phyloP scores from a whole-genome alignment of 306 rosid genomes.

The Citrullus amarus region DNA sequence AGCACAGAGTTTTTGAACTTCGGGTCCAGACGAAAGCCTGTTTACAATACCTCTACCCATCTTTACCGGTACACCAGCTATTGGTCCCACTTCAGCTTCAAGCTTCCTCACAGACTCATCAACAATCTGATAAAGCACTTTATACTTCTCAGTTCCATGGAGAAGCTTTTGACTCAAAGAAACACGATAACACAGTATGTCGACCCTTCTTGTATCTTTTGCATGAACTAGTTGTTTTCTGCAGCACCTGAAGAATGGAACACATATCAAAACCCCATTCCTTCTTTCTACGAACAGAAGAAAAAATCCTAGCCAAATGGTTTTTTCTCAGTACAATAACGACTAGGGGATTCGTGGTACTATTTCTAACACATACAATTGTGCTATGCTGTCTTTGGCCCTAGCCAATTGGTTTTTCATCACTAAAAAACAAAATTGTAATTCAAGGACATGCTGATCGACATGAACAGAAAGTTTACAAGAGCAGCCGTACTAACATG shows the following conservation, averaged over 20 bases:
- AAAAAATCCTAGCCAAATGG: not conserved
- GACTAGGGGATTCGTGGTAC: no score
- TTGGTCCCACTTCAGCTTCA: constrained; percentile 79
- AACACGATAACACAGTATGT: constrained; percentile 80
- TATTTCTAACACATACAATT: no score
- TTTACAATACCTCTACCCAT: constrained; percentile 94
- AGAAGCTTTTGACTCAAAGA: constrained; percentile 79
- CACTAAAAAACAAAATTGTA: not conserved
- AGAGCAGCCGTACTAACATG: not conserved
- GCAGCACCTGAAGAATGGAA: constrained; percentile 49
- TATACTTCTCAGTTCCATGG: constrained; percentile 53
- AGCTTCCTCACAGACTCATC: constrained; percentile 71
- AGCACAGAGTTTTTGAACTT: constrained; percentile 78
- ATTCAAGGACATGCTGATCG: not conserved
- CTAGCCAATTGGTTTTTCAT: not conserved
- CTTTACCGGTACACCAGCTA: constrained; percentile 64
- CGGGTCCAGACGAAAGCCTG: constrained; percentile 97
- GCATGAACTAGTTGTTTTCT: constrained; percentile 69
- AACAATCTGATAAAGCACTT: constrained; percentile 44
- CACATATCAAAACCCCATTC: constrained; percentile 11
- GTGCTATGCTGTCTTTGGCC: no score
- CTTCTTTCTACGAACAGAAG: not conserved
- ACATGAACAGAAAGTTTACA: not conserved
- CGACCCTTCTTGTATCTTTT: constrained; percentile 85
- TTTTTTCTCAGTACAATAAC: not conserved